Evolutionary conservation across 2,329 filamentous ascomycete genomes (phyloP).

Genomic region (Penicillium sp.): DNA sequence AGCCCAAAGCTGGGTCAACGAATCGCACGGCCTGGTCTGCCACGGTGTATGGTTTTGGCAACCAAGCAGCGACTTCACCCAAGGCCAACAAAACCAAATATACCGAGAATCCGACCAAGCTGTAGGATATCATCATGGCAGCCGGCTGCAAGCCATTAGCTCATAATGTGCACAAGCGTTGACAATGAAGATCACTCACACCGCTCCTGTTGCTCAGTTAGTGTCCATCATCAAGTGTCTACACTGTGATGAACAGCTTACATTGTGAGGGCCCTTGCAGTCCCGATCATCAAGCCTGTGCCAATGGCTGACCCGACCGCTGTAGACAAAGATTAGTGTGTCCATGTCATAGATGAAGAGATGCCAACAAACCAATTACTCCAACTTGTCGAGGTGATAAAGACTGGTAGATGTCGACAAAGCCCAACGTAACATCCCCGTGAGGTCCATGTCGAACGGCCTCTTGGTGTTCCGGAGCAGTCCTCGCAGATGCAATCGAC

Average conservation of each 20-base stretch:
- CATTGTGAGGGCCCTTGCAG: conserved; percentile 29
- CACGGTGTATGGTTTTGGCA: conserved; percentile 74
- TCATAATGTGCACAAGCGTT: neutral
- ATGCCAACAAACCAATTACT: conserved; percentile 20
- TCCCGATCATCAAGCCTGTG: conserved; percentile 33
- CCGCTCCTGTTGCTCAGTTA: conserved; percentile 26
- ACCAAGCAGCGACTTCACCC: conserved; percentile 79
- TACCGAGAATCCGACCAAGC: conserved; percentile 54
- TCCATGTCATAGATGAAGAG: neutral
- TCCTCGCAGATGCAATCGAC: neutral
- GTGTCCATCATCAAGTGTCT: neutral
- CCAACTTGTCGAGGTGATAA: conserved; percentile 22
- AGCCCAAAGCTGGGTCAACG: conserved; percentile 76
- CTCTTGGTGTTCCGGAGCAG: neutral
- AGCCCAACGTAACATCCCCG: conserved; percentile 14
- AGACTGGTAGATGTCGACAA: conserved; percentile 21
- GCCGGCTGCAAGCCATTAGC: conserved; percentile 28
- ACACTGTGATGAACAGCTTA: conserved; percentile 10
- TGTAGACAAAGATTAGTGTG: conserved; percentile 12
- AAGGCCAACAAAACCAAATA: conserved; percentile 76
- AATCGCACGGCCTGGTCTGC: conserved; percentile 76
- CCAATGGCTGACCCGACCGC: conserved; percentile 34
- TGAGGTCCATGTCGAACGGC: neutral
- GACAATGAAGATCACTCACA: conserved; percentile 16
- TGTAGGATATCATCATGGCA: conserved; percentile 39